phyloP scores from a whole-genome alignment of 148 eudicot species.

The Silene conica region DNA sequence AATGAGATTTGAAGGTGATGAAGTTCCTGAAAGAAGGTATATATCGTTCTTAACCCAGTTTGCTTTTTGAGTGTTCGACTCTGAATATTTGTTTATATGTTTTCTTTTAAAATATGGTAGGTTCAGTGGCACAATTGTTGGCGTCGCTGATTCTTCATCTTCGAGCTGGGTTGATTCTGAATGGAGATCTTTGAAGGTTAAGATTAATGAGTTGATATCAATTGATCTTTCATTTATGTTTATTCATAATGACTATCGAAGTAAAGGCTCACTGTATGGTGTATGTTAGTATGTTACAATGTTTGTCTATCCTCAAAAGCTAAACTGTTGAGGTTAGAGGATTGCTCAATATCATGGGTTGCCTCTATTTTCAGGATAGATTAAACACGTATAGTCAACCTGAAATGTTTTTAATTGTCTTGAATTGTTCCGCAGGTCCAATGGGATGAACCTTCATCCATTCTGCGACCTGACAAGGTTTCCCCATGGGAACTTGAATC shows the following conservation, averaged over 20 bases:
- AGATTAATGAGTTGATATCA: not conserved
- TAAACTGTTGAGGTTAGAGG: not conserved
- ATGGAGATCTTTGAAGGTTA: conserved; percentile 94
- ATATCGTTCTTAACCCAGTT: not conserved
- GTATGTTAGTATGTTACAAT: not conserved
- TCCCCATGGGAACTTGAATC: conserved; percentile 97
- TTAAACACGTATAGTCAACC: not conserved
- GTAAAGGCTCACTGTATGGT: conserved; percentile 4
- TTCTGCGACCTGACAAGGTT: conserved; percentile 77
- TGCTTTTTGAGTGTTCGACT: not conserved
- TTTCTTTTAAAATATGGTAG: conserved; percentile 34
- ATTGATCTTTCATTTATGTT: conserved; percentile 1
- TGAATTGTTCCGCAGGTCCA: conserved; percentile 52
- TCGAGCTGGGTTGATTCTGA: conserved; percentile 81
- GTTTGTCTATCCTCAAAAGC: not conserved
- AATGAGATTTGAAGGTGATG: conserved; percentile 96
- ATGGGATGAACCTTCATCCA: conserved; percentile 94
- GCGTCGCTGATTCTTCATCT: conserved; percentile 56
- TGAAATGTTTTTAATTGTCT: not conserved
- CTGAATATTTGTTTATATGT: not conserved
- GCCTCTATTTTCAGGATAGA: not conserved
- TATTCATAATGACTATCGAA: not conserved
- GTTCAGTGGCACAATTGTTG: conserved; percentile 93
- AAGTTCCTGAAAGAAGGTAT: conserved; percentile 93
- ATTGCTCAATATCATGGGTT: not conserved